These are phyloP conservation scores for Dactylella cylindrospora DNA, from an alignment of 2,329 filamentous ascomycete species.

Conservation along the genomic window DNA sequence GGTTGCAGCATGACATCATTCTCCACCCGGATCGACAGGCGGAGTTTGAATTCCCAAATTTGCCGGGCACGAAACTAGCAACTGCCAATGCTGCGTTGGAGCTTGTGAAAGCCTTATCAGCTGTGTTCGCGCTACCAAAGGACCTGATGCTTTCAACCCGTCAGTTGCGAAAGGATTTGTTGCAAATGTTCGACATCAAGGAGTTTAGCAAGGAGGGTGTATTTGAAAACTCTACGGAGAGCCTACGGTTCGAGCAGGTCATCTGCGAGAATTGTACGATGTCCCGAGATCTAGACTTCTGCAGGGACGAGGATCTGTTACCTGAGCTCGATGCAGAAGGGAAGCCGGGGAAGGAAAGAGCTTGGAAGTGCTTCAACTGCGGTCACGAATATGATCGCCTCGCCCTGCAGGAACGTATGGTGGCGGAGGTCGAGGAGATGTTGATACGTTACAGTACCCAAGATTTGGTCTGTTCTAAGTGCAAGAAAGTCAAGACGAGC, in stretches of 20 bases:
- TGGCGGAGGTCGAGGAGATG: slow-evolving; percentile 72
- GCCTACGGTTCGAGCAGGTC: slow-evolving; percentile 70
- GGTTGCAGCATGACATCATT: slow-evolving; percentile 82
- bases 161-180: slow-evolving; percentile 81
- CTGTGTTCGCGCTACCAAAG: slow-evolving; percentile 86
- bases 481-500: slow-evolving; percentile 75
- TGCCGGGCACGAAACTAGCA: slow-evolving; percentile 70
- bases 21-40: slow-evolving; percentile 82
- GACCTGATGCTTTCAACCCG: slow-evolving; percentile 86
- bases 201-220: slow-evolving; percentile 88
- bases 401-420: slow-evolving; percentile 77
- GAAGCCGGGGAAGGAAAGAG: slow-evolving; percentile 52
- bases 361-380: slow-evolving; percentile 73
- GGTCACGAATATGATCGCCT: slow-evolving; percentile 73
- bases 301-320: slow-evolving; percentile 80
- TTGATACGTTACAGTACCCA: slow-evolving; percentile 82
- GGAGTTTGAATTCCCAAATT: slow-evolving; percentile 81
- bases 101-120: slow-evolving; percentile 88
- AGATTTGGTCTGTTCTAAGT: slow-evolving; percentile 76
- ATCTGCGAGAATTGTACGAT: slow-evolving; percentile 90
- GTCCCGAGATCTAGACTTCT: slow-evolving; percentile 84
- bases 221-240: slow-evolving; percentile 81
- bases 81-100: slow-evolving; percentile 76
- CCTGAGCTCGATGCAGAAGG: slow-evolving; percentile 53
- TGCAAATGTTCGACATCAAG: slow-evolving; percentile 86